phyloP scores from a whole-genome alignment of 1,284 basidiomycete genomes.

The Cryptococcus deneoformans region DNA sequence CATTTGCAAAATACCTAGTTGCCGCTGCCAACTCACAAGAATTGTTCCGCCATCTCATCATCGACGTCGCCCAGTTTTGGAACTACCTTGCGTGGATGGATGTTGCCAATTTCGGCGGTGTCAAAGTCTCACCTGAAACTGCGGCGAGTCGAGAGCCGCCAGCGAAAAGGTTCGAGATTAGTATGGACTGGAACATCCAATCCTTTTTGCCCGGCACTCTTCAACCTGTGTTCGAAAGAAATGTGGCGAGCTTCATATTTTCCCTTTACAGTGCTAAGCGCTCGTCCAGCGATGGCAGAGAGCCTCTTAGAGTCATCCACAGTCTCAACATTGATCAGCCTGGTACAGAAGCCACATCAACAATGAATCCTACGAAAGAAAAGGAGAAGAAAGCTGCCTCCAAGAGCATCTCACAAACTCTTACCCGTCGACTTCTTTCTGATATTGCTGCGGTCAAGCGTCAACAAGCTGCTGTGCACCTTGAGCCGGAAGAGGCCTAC shows the following conservation, averaged over 20 bases:
- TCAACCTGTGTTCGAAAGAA: slow-evolving; percentile 72
- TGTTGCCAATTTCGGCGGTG: slow-evolving; percentile 85
- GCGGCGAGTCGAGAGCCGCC: slow-evolving; percentile 31
- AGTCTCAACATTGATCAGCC: slow-evolving; percentile 51
- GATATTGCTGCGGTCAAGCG: slow-evolving; percentile 67
- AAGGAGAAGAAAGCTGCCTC: slow-evolving; percentile 67
- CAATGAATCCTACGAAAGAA: slow-evolving; percentile 64
- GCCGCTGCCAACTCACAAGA: slow-evolving; percentile 93
- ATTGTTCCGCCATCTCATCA: slow-evolving; percentile 88
- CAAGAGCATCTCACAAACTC: slow-evolving; percentile 72
- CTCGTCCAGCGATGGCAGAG: slow-evolving; percentile 58
- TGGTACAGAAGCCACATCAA: slow-evolving; percentile 39
- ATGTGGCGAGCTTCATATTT: slow-evolving; percentile 80
- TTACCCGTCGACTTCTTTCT: slow-evolving; percentile 79
- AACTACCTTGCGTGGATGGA: slow-evolving; percentile 98
- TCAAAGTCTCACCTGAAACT: slow-evolving; percentile 67
- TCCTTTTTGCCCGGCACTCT: slow-evolving; percentile 77
- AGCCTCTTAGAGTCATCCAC: slow-evolving; percentile 74
- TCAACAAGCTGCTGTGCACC: slow-evolving; percentile 59
- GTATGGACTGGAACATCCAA: slow-evolving; percentile 95
- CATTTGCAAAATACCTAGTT: slow-evolving; percentile 92
- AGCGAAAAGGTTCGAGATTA: slow-evolving; percentile 53
- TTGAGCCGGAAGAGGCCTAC: slow-evolving; percentile 57
- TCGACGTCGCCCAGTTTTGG: slow-evolving; percentile 87
- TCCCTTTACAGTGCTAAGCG: slow-evolving; percentile 76